Percentiles rank a stretch among this genome's conserved stretches.
These are phyloP conservation scores for Gnaphalium uliginosum DNA, from an alignment of 129 eudicot species.

Conservation along the genomic window DNA sequence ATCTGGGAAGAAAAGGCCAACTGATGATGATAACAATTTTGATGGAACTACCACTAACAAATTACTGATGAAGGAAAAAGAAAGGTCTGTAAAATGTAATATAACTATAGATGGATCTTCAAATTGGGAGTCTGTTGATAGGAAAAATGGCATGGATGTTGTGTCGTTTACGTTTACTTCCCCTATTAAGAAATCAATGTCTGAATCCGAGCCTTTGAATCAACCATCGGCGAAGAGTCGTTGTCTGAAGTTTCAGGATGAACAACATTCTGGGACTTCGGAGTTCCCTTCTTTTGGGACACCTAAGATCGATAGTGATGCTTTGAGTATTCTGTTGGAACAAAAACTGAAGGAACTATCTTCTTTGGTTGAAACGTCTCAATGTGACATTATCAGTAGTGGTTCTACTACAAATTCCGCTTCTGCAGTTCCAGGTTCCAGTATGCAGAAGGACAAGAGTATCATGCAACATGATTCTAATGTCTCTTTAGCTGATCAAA, in stretches of 20 bases:
- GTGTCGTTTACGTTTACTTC: conserved; percentile 90
- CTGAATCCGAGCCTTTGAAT: conserved; percentile 43
- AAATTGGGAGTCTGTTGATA: conserved; percentile 59
- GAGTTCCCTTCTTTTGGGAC: conserved; percentile 45
- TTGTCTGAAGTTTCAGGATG: conserved; percentile 35
- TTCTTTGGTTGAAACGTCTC: conserved; percentile 54
- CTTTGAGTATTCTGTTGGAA: conserved; percentile 74
- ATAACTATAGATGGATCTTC: conserved; percentile 49
- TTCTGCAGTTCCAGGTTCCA: conserved; percentile 30
- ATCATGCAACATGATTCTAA: conserved; percentile 32
- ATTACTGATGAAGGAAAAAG: conserved; percentile 34
- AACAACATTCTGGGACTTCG: conserved; percentile 38
- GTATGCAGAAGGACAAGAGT: conserved; percentile 34
- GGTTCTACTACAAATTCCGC: conserved; percentile 29
- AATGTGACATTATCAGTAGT: conserved; percentile 32
- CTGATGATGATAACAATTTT: conserved; percentile 34
- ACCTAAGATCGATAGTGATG: conserved; percentile 64
- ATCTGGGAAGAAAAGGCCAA: conserved; percentile 53
- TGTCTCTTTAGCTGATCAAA: conserved; percentile 34
- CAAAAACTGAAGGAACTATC: conserved; percentile 82
- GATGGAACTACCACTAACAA: conserved; percentile 39
- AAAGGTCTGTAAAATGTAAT: conserved; percentile 57
- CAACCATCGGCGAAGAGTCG: conserved; percentile 27
- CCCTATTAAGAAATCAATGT: conserved; percentile 70
- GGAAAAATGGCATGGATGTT: conserved; percentile 70